phyloP scores from a whole-genome alignment of 345 rosid genomes.

The Acer negundo region DNA sequence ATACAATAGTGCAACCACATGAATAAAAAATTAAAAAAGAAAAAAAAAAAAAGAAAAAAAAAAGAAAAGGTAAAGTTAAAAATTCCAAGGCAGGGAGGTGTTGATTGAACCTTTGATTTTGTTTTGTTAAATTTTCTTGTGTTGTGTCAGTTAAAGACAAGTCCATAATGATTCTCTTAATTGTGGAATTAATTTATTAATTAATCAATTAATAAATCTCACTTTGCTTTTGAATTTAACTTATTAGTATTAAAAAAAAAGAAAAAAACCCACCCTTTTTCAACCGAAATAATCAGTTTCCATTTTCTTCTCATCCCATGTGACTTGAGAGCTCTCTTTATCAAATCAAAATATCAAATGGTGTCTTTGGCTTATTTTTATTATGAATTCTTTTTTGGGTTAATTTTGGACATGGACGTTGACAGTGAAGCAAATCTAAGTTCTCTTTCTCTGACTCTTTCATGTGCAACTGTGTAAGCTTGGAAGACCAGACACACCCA shows the following conservation, averaged over 20 bases:
- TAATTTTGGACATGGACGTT: slow-evolving; percentile 6
- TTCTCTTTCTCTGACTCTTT: slow-evolving; percentile 14
- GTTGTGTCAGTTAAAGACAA: slow-evolving; percentile 24
- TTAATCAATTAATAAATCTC: neutral
- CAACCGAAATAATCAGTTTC: slow-evolving; percentile 27
- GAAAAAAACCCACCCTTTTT: slow-evolving; percentile 28
- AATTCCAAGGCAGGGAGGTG: neutral
- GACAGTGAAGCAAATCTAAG: slow-evolving; percentile 34
- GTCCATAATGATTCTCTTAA: slow-evolving; percentile 28
- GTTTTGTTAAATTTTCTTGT: slow-evolving; percentile 12
- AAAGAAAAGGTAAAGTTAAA: neutral
- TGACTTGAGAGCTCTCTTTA: slow-evolving; percentile 13
- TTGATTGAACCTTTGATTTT: neutral
- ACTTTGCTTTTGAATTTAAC: slow-evolving; percentile 11
- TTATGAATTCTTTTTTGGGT: neutral
- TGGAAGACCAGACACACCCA: slow-evolving; percentile 18
- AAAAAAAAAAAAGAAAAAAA: neutral
- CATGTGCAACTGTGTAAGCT: slow-evolving; percentile 11
- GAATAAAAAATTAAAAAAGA: neutral
- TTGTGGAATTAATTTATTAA: slow-evolving; percentile 5
- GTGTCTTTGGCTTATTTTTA: neutral
- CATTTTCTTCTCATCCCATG: slow-evolving; percentile 19
- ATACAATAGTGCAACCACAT: neutral
- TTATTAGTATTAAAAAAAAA: slow-evolving; percentile 24
- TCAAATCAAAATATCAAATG: neutral